Conservation (phyloP, 306 rosid species). For the Quercus wislizeni region DNA sequence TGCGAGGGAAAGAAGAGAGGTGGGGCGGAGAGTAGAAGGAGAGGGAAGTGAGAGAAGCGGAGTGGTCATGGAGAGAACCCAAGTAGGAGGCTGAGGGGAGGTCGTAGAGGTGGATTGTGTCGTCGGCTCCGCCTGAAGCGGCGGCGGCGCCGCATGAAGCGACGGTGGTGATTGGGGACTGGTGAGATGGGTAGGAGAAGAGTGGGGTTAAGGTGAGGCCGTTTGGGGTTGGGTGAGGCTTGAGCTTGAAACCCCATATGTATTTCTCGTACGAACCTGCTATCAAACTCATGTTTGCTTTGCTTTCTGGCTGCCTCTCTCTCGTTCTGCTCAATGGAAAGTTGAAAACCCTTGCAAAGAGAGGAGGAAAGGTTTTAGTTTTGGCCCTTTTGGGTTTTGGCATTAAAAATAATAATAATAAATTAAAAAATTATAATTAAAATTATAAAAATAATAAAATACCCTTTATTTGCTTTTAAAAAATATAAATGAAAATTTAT, state of each 20-base stretch:
- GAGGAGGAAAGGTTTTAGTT: neutral
- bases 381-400: too few species aligned
- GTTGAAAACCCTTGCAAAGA: too few species aligned
- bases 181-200: constrained; percentile 89
- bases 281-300: constrained; percentile 51
- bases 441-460: too few species aligned
- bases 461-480: too few species aligned
- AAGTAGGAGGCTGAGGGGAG: constrained; percentile 66
- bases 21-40: constrained; percentile 66
- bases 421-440: too few species aligned
- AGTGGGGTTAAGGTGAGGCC: constrained; percentile 52
- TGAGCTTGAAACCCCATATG: constrained; percentile 87
- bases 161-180: constrained; percentile 63
- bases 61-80: constrained; percentile 77
- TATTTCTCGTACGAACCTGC: constrained; percentile 92
- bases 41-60: constrained; percentile 73
- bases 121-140: constrained; percentile 90
- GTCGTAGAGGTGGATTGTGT: constrained; percentile 83
- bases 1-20: constrained; percentile 71
- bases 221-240: constrained; percentile 15
- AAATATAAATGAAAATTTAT: too few species aligned
- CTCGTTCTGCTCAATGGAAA: neutral
- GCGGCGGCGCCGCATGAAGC: constrained; percentile 70
- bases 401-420: too few species aligned
- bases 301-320: neutral